These are phyloP conservation scores for Ustilago loliicola DNA, from an alignment of 1,284 basidiomycete species.

Conservation along the genomic window DNA sequence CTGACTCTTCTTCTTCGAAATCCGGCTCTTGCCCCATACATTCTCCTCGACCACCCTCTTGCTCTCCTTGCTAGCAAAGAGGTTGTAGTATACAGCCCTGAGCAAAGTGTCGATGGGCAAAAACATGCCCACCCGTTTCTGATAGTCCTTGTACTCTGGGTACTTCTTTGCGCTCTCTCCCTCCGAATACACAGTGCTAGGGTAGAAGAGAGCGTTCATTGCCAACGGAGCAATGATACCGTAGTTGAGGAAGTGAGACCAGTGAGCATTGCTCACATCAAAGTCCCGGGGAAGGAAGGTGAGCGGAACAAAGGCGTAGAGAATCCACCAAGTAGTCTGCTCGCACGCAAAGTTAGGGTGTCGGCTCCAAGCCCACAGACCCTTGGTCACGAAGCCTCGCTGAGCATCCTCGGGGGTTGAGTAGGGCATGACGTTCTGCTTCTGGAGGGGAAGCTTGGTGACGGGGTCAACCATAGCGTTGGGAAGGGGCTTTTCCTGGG, in stretches of 20 bases:
- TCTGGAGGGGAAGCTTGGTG: conserved; percentile 32
- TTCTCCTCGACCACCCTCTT: conserved; percentile 52
- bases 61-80: conserved; percentile 41
- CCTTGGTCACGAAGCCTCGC: conserved; percentile 86
- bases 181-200: conserved; percentile 82
- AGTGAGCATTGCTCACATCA: conserved; percentile 60
- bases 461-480: conserved; percentile 29
- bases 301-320: conserved; percentile 69
- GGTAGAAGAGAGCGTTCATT: conserved; percentile 61
- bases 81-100: conserved; percentile 68
- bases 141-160: conserved; percentile 81
- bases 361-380: conserved; percentile 85
- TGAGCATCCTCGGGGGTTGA: conserved; percentile 74
- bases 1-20: conserved; percentile 43
- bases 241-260: conserved; percentile 62
- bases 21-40: conserved; percentile 55
- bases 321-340: conserved; percentile 84
- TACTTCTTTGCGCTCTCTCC: conserved; percentile 83
- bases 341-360: conserved; percentile 94
- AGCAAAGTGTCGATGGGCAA: conserved; percentile 75
- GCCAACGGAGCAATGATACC: conserved; percentile 57
- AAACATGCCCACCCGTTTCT: conserved; percentile 86
- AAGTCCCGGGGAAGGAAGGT: conserved; percentile 74
- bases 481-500: conserved; percentile 44
- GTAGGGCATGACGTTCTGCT: conserved; percentile 40